Conservation (phyloP, 768 basidiomycete species). For the Tylopilus plumbeoviolaceoides region DNA sequence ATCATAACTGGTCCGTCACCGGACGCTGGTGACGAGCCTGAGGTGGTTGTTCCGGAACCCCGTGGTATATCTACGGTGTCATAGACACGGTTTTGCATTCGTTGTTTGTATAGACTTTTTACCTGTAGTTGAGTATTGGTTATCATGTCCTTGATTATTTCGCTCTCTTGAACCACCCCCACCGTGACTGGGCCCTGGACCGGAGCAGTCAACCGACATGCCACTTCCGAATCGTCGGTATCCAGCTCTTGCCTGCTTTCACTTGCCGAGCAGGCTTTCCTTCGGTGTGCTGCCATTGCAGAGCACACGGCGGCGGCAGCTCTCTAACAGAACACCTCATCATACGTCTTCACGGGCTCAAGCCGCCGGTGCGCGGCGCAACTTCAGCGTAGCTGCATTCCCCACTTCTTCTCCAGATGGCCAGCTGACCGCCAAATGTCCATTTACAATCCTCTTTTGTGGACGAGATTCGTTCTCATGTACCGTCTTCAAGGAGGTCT, state of each 20-base stretch:
- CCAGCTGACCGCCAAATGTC: no score
- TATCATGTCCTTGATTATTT: conserved; percentile 11
- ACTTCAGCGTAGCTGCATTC: not conserved
- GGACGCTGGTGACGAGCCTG: conserved; percentile 49
- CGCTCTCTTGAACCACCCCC: not conserved
- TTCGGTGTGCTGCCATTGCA: not conserved
- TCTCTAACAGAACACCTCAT: not conserved
- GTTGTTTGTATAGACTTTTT: not conserved
- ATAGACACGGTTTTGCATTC: conserved; percentile 13
- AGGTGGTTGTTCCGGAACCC: conserved; percentile 27
- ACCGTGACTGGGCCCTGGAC: not conserved
- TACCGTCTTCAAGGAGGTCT: no score
- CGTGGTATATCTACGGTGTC: conserved; percentile 14
- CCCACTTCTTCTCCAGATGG: no score
- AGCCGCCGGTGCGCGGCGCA: not conserved
- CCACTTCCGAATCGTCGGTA: not conserved
- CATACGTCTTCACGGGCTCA: not conserved
- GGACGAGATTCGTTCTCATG: no score
- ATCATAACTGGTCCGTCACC: conserved; percentile 49
- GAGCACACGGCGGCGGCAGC: not conserved
- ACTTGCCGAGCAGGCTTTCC: not conserved
- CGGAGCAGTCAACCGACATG: not conserved
- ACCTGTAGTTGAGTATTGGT: not conserved
- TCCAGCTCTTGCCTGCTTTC: not conserved
- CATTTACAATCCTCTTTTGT: no score